phyloP scores from a whole-genome alignment of 768 basidiomycete species.

The Boletellus ananas region DNA sequence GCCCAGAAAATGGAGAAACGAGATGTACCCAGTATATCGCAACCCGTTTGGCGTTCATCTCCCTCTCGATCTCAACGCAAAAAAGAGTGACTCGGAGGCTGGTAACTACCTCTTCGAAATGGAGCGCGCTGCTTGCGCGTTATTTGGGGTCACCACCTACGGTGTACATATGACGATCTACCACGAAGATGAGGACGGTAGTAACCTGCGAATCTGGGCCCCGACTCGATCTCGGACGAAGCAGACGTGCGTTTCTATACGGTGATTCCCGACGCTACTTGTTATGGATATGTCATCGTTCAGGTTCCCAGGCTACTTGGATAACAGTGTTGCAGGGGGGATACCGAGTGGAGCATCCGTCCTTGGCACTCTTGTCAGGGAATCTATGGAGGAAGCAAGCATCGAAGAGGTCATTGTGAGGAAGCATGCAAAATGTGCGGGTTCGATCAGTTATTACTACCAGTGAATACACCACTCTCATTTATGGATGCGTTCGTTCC shows the following conservation, averaged over 20 bases:
- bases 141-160: conserved; percentile 89
- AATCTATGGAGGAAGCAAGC: conserved; percentile 92
- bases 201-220: conserved; percentile 68
- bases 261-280: neutral
- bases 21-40: conserved; percentile 75
- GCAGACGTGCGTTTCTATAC: conserved; percentile 61
- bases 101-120: conserved; percentile 79
- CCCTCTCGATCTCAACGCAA: conserved; percentile 31
- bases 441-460: conserved; percentile 80
- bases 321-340: conserved; percentile 91
- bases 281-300: neutral
- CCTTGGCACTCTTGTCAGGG: conserved; percentile 80
- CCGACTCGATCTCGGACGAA: conserved; percentile 84
- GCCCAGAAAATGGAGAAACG: conserved; percentile 77
- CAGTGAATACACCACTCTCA: conserved; percentile 38
- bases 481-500: neutral
- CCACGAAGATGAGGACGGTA: conserved; percentile 35
- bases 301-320: conserved; percentile 82
- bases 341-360: conserved; percentile 74
- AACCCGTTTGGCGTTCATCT: conserved; percentile 58
- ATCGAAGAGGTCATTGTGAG: conserved; percentile 63
- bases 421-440: conserved; percentile 54
- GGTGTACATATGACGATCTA: conserved; percentile 90
- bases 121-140: conserved; percentile 83
- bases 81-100: conserved; percentile 28